phyloP scores from a whole-genome alignment of 2,329 filamentous ascomycete genomes.

The Claviceps pazoutovae region DNA sequence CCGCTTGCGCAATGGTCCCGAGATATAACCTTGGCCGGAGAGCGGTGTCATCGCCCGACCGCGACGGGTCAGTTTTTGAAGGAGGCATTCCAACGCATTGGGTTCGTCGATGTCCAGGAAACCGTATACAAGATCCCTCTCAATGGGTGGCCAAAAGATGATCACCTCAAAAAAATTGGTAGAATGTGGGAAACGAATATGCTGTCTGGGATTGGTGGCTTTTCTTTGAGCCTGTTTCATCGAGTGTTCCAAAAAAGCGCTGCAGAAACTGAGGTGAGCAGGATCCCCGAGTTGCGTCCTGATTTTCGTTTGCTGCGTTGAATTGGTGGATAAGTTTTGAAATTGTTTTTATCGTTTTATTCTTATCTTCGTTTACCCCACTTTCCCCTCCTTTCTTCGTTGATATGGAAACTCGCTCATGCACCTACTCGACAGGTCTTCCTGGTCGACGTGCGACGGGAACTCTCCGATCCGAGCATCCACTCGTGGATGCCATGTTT shows the following conservation, averaged over 20 bases:
- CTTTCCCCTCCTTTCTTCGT: not conserved
- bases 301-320: not conserved
- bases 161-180: constrained; percentile 28
- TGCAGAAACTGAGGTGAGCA: constrained; percentile 34
- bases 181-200: constrained; percentile 31
- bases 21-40: constrained; percentile 26
- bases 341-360: not conserved
- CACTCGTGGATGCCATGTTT: constrained; percentile 36
- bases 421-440: constrained; percentile 22
- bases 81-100: constrained; percentile 29
- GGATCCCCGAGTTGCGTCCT: not conserved
- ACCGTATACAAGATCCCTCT: constrained; percentile 38
- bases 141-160: constrained; percentile 38
- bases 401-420: not conserved
- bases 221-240: constrained; percentile 27
- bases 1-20: constrained; percentile 26
- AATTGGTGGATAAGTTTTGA: too few relatives aligned
- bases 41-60: constrained; percentile 23
- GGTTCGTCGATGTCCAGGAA: constrained; percentile 42
- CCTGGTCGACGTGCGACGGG: constrained; percentile 34
- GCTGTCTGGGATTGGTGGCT: constrained; percentile 28
- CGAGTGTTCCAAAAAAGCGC: constrained; percentile 25
- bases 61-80: constrained; percentile 20
- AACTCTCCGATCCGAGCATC: constrained; percentile 29
- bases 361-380: not conserved